phyloP scores from a whole-genome alignment of 1,139 yeast species.

The Yamadazyma buinensis region DNA sequence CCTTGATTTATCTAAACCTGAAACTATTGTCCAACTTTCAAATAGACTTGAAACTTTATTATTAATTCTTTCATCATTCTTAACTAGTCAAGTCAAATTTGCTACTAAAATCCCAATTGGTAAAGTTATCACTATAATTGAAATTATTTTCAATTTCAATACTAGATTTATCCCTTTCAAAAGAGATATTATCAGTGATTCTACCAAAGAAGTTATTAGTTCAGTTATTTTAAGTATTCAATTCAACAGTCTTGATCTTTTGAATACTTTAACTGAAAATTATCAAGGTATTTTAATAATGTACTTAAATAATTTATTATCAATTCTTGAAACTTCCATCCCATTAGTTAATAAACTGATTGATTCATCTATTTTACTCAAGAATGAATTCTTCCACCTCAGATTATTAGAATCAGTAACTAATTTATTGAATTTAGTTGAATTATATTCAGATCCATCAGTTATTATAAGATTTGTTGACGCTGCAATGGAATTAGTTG shows the following conservation, averaged over 20 bases:
- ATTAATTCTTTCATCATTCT: constrained; percentile 42
- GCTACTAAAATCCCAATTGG: constrained; percentile 59
- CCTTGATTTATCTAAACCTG: constrained; percentile 56
- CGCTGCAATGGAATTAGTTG: constrained; percentile 40
- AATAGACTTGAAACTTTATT: constrained; percentile 45
- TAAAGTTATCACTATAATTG: constrained; percentile 42
- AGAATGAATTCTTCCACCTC: constrained; percentile 28
- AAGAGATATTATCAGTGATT: constrained; percentile 55
- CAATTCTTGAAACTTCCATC: constrained; percentile 51
- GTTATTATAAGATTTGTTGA: constrained; percentile 43
- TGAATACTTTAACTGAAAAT: constrained; percentile 30
- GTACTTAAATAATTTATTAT: constrained; percentile 43
- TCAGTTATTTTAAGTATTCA: constrained; percentile 45
- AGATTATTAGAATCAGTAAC: constrained; percentile 27
- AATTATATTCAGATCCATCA: constrained; percentile 35
- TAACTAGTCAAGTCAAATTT: constrained; percentile 44
- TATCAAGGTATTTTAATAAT: constrained; percentile 49
- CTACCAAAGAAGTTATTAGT: constrained; percentile 35
- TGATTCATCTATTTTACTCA: constrained; percentile 24
- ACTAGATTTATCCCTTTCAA: constrained; percentile 51
- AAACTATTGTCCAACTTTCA: constrained; percentile 47
- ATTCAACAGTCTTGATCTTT: constrained; percentile 36
- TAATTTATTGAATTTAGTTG: constrained; percentile 27
- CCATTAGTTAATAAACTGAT: constrained; percentile 44
- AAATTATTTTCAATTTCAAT: constrained; percentile 51